These are phyloP conservation scores for Boletus chippewaensis DNA, from an alignment of 1,284 basidiomycete genomes.

Conservation along the genomic window DNA sequence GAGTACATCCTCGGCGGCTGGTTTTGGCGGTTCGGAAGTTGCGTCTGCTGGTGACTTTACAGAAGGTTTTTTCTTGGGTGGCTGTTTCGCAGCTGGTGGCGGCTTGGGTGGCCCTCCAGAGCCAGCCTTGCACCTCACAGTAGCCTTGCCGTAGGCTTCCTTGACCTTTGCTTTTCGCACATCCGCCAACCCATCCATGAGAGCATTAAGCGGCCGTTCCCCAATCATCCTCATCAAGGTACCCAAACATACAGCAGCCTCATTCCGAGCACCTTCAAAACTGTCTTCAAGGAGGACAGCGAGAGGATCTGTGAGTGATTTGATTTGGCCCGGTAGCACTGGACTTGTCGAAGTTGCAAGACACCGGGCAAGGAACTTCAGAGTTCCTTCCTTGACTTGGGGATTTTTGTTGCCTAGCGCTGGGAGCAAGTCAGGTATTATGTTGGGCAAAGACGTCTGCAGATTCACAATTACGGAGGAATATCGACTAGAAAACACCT, in stretches of 20 bases:
- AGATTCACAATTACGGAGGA: constrained; percentile 15
- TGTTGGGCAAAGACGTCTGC: constrained; percentile 76
- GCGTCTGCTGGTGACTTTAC: constrained; percentile 25
- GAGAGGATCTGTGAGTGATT: constrained; percentile 77
- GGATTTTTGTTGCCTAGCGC: constrained; percentile 91
- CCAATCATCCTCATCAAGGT: constrained; percentile 97
- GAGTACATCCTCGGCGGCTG: constrained; percentile 20
- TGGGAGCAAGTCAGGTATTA: constrained; percentile 78
- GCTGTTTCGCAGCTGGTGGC: constrained; percentile 37
- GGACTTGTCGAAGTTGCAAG: constrained; percentile 67
- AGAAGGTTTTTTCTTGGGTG: constrained; percentile 41
- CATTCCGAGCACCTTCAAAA: constrained; percentile 85
- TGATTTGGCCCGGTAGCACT: constrained; percentile 71
- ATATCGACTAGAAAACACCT: constrained; percentile 2
- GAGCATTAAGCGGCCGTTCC: constrained; percentile 84
- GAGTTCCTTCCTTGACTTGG: constrained; percentile 90
- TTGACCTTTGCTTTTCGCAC: constrained; percentile 91
- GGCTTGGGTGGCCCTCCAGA: constrained; percentile 41
- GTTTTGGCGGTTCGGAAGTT: constrained; percentile 20
- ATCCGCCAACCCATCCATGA: constrained; percentile 85
- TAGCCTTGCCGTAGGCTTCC: constrained; percentile 86
- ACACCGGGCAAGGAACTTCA: constrained; percentile 84
- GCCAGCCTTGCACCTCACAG: constrained; percentile 77
- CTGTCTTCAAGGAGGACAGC: constrained; percentile 80
- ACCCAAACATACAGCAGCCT: constrained; percentile 84